Conservation (phyloP, 2,329 filamentous ascomycete genomes). For the Diplodia seriata region DNA sequence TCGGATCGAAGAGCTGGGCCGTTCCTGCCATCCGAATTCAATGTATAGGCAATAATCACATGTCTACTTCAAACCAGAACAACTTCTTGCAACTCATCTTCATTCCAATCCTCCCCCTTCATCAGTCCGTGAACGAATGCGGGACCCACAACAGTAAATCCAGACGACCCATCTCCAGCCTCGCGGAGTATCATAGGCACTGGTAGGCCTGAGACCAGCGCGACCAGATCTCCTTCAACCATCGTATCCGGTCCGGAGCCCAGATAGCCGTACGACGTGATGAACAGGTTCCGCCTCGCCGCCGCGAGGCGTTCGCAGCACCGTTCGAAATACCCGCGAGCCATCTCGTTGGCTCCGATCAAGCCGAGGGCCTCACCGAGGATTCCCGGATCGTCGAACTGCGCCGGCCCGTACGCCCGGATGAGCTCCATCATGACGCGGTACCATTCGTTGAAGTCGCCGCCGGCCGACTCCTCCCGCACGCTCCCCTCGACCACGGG, state of each 20-base stretch:
- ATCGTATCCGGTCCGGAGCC: background rate
- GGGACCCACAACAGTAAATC: background rate
- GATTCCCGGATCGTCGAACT: background rate
- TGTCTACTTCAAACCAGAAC: background rate
- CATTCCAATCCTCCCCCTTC: background rate
- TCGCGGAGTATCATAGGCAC: background rate
- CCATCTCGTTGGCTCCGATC: background rate
- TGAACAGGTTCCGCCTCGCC: background rate
- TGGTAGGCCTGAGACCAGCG: background rate
- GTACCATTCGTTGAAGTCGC: background rate
- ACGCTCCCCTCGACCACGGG: background rate
- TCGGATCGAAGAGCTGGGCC: too few relatives aligned
- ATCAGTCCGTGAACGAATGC: slow-evolving; percentile 1
- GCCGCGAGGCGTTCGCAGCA: background rate
- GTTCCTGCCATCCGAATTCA: too few relatives aligned
- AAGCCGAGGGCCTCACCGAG: background rate
- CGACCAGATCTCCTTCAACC: background rate
- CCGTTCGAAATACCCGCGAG: background rate
- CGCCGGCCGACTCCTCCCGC: background rate
- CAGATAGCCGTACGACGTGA: background rate
- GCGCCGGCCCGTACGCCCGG: background rate
- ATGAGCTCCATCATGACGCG: background rate
- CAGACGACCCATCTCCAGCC: background rate
- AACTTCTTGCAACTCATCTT: background rate
- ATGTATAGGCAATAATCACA: too few relatives aligned